These are phyloP conservation scores for maize (Zea mays) DNA, from an alignment of 176 grass and related monocot genomes.

Conservation along the genomic window DNA sequence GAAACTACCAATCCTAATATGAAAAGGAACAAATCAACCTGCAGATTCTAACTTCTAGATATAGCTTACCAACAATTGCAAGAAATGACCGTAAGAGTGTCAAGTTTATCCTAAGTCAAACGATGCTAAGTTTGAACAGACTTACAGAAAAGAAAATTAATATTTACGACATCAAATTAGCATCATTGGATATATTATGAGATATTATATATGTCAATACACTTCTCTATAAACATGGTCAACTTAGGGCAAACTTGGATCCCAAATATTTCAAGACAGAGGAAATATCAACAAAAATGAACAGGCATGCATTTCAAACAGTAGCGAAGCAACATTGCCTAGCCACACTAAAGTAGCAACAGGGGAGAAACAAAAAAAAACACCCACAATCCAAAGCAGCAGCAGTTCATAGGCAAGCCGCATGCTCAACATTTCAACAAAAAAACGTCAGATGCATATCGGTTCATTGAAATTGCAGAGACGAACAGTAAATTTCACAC, in stretches of 20 bases:
- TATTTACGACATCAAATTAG: not conserved
- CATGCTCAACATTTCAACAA: no score
- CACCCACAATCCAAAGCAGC: not conserved
- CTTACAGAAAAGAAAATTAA: not conserved
- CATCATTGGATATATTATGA: not conserved
- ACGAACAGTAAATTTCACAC: not conserved
- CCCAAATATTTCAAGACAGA: not conserved
- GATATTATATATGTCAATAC: not conserved
- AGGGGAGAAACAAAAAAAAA: not conserved
- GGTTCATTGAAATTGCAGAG: not conserved
- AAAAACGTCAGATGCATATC: not conserved
- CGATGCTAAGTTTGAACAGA: not conserved
- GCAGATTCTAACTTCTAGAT: not conserved
- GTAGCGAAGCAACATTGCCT: not conserved
- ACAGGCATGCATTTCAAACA: not conserved
- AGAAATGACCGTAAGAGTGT: not conserved
- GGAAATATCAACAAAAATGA: not conserved
- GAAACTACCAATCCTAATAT: slow-evolving; percentile 6
- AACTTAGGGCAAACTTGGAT: not conserved
- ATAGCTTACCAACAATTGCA: not conserved
- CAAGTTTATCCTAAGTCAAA: not conserved
- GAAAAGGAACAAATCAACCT: not conserved
- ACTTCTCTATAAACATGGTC: not conserved
- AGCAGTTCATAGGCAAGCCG: not conserved
- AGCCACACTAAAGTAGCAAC: not conserved